Conservation (phyloP, 306 rosid genomes). For the Vigna trinervia region DNA sequence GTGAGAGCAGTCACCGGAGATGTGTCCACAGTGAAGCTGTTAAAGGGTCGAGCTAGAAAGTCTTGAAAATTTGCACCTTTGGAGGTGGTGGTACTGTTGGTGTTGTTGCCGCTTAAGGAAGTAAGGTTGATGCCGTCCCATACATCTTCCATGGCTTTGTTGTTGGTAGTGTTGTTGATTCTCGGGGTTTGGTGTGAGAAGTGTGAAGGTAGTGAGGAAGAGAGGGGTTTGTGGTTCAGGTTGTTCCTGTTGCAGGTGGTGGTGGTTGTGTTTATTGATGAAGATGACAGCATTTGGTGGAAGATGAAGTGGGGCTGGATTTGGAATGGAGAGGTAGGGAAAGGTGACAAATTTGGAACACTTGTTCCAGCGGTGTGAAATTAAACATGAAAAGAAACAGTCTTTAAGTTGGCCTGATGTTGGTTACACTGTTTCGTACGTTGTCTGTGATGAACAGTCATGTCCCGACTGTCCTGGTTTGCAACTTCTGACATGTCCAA, state of each 20-base stretch:
- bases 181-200: background rate
- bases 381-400: background rate
- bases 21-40: background rate
- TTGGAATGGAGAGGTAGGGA: background rate
- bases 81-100: background rate
- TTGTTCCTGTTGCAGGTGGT: background rate
- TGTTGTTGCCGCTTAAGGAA: constrained; percentile 32
- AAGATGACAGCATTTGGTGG: background rate
- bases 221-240: background rate
- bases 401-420: background rate
- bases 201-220: background rate
- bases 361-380: background rate
- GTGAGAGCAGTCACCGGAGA: constrained; percentile 36
- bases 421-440: background rate
- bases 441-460: background rate
- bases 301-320: background rate
- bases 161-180: background rate
- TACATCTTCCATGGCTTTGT: constrained; percentile 21
- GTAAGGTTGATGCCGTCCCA: constrained; percentile 67
- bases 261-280: background rate
- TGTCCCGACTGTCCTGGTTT: background rate
- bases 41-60: constrained; percentile 55
- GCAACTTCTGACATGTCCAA: background rate
- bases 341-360: background rate
- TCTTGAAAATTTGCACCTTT: constrained; percentile 45